A percentile compares a stretch with the other conserved stretches of the same genome.
Conservation (phyloP, 768 basidiomycete genomes). For the Galerina marginata region DNA sequence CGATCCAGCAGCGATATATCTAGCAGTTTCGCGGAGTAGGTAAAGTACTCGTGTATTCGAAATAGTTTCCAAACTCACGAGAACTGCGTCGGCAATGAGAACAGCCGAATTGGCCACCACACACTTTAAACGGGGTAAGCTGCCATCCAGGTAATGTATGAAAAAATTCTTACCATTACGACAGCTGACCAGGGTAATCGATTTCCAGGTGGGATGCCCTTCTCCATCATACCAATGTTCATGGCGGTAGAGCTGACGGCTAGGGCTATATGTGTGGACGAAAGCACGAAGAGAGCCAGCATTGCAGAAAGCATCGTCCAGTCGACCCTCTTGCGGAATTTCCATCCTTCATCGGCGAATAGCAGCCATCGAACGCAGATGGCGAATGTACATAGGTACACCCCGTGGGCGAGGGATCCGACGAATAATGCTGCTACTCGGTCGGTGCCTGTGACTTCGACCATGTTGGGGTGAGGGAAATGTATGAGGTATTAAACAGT, state of each 20-base stretch:
- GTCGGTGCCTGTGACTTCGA: slow-evolving; percentile 8
- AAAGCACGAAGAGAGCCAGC: slow-evolving; percentile 2
- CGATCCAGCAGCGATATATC: slow-evolving; percentile 12
- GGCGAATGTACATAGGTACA: slow-evolving; percentile 9
- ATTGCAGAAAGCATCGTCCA: not conserved
- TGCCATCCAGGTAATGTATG: not conserved
- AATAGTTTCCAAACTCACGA: not conserved
- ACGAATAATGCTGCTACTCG: slow-evolving; percentile 1
- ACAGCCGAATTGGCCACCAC: slow-evolving; percentile 1
- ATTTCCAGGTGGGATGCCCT: not conserved
- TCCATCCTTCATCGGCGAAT: slow-evolving; percentile 13
- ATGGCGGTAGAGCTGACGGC: slow-evolving; percentile 1
- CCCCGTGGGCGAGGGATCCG: not conserved
- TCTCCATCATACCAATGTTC: slow-evolving; percentile 3
- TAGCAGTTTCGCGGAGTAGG: not conserved
- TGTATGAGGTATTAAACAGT: no score
- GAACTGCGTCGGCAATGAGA: slow-evolving; percentile 5
- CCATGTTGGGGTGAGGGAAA: not conserved
- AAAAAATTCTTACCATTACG: not conserved
- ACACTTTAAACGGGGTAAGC: not conserved
- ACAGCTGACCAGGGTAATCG: slow-evolving; percentile 6
- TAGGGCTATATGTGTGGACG: not conserved
- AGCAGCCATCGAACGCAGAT: slow-evolving; percentile 7
- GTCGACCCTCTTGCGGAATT: slow-evolving; percentile 2
- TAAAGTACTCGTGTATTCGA: not conserved